Base-by-base conservation (phyloP, 371 early-diverging fungal genomes). In the Mortierella sp. region DNA sequence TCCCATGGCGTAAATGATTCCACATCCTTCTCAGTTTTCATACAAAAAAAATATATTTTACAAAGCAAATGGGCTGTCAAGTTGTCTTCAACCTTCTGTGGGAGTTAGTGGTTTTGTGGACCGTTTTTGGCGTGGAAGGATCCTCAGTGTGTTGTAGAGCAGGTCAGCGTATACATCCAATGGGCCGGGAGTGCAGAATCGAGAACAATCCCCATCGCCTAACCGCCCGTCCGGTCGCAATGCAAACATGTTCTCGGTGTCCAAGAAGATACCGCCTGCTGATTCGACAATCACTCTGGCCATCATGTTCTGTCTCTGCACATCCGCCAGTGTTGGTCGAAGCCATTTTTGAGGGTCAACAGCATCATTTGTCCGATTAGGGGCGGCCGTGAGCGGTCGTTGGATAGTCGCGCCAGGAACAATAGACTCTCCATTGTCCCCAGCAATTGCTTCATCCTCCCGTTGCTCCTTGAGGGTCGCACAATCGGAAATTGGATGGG, bases 121-220 rank as follows among this genome's bases (percentile, higher is more conserved):
- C n/a, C n/a, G n/a, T n/a, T n/a, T n/a, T n/a, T n/a, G n/a, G 26
- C 24, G 26, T 14, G 42, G 54, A 14, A 74, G 39, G 28, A 74
- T 68, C 41, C 69, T 59, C 58, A 87, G 80, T 0, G 80, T 76
- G 53, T 88, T 79, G 47, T 84, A 87, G 26, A 87, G 55, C 7
- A 89, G 66, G 38, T 83, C 80, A 5, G 78, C 73, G 66, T 85
- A 87, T 6, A 80, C 82, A 76, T 89, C 89, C 34, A 83, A 26
- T 0, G 89, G 89, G 19, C 89, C 89, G 2, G 89, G 89, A n/a
- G 87, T 87, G 78, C 87, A 89, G 65, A 86, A 89, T 49, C 89
- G 70, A 9, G 84, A 45, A 60, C 89, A 89, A 53, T 89, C 89
- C 9, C 80, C 82, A 14, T 83, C 82, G 14, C 87, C 89, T 39